These are phyloP conservation scores for Loxodes magnus DNA, from an alignment of 73 alveolate species.

Conservation along the genomic window DNA sequence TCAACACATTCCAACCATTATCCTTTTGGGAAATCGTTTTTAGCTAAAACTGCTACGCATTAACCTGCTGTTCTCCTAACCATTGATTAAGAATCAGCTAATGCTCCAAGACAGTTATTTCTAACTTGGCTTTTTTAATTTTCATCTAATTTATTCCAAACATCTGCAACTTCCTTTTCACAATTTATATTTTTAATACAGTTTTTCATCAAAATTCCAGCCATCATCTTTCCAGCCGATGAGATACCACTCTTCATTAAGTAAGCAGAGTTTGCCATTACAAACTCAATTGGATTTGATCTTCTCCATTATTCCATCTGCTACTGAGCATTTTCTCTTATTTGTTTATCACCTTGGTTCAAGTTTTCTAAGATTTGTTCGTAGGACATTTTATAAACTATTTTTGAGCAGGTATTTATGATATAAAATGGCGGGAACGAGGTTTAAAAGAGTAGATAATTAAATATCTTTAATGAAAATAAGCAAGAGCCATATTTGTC, in stretches of 20 bases:
- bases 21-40: neutral
- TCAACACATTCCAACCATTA: neutral
- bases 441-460: no score
- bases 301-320: neutral
- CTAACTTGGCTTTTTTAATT: neutral
- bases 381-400: neutral
- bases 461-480: no score
- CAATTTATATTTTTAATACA: neutral
- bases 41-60: slow-evolving; percentile 1
- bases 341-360: neutral
- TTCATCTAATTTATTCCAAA: neutral
- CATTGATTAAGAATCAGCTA: neutral
- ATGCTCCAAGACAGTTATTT: slow-evolving; percentile 1
- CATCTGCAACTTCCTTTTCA: neutral
- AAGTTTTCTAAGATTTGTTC: neutral
- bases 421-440: neutral
- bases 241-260: neutral
- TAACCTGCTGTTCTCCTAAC: slow-evolving; percentile 12
- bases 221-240: neutral
- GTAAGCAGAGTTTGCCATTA: slow-evolving; percentile 3
- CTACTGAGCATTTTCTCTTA: neutral
- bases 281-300: neutral
- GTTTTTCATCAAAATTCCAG: slow-evolving; percentile 14
- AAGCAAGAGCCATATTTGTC: no score
- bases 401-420: neutral